These are phyloP conservation scores for Setaria viridis DNA, from an alignment of 202 grass and related monocot genomes.

Conservation along the genomic window DNA sequence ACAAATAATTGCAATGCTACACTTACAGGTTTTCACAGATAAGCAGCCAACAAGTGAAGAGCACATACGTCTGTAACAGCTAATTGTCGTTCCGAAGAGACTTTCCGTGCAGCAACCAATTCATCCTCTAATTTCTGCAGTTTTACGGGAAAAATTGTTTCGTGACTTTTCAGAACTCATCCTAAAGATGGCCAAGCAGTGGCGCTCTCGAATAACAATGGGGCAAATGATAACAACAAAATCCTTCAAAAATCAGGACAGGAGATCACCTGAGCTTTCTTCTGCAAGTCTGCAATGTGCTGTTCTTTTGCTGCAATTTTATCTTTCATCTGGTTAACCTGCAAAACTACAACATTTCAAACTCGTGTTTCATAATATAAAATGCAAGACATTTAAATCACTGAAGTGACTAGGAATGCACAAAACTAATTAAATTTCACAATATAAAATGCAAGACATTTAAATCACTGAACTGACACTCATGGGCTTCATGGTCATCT, in stretches of 20 bases:
- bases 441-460: constrained; percentile 25
- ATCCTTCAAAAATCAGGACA: constrained; percentile 25
- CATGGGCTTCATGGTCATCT: not conserved
- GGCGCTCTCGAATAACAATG: constrained; percentile 10
- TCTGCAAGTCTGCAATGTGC: constrained; percentile 66
- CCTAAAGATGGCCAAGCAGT: not conserved
- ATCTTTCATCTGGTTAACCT: constrained; percentile 65
- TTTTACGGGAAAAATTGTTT: constrained; percentile 31
- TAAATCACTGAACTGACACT: not conserved
- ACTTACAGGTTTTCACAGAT: constrained; percentile 19
- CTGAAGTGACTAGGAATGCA: not conserved
- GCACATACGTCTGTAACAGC: constrained; percentile 60
- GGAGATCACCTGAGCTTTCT: constrained; percentile 69
- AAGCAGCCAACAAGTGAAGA: constrained; percentile 26
- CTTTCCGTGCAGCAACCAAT: constrained; percentile 57
- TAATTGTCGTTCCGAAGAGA: constrained; percentile 68
- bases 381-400: constrained; percentile 4
- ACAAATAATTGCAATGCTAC: constrained; percentile 3
- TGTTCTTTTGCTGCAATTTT: constrained; percentile 69
- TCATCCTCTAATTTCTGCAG: constrained; percentile 85
- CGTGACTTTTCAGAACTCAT: not conserved
- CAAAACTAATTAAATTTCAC: not conserved
- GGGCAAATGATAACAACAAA: not conserved
- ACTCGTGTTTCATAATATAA: constrained; percentile 33
- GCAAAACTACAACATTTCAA: constrained; percentile 44